phyloP scores from a whole-genome alignment of 2,329 filamentous ascomycete genomes.

The Colletotrichum sidae region DNA sequence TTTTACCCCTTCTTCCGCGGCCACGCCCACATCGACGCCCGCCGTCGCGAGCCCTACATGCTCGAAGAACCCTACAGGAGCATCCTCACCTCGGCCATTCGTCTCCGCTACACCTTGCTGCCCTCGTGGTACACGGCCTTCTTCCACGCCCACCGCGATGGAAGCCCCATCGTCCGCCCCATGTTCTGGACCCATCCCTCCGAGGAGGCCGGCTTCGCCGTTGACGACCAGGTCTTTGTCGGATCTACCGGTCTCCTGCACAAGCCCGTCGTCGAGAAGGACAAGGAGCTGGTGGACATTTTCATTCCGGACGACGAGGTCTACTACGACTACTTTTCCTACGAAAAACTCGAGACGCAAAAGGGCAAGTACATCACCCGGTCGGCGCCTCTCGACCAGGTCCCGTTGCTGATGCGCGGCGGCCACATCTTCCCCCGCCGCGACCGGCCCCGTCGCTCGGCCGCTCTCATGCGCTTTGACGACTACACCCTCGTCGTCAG shows the following conservation, averaged over 20 bases:
- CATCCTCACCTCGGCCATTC: constrained; percentile 88
- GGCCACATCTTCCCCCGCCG: constrained; percentile 93
- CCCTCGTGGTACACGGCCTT: constrained; percentile 98
- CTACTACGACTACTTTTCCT: constrained; percentile 97
- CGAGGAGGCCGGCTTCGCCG: constrained; percentile 85
- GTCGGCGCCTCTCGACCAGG: constrained; percentile 83
- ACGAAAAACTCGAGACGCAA: constrained; percentile 75
- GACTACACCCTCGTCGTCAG: constrained; percentile 92
- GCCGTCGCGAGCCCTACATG: constrained; percentile 93
- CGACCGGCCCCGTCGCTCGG: constrained; percentile 87
- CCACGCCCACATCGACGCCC: constrained; percentile 96
- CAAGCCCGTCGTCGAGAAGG: constrained; percentile 88
- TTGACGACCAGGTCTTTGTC: constrained; percentile 95
- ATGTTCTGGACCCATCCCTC: constrained; percentile 93
- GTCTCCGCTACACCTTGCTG: constrained; percentile 88
- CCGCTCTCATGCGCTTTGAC: constrained; percentile 90
- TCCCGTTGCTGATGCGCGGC: constrained; percentile 91
- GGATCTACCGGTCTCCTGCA: constrained; percentile 90
- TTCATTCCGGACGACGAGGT: constrained; percentile 90
- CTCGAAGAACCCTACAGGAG: constrained; percentile 84
- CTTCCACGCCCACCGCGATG: constrained; percentile 84
- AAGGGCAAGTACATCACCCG: constrained; percentile 78
- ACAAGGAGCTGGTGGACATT: constrained; percentile 77
- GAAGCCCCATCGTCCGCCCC: constrained; percentile 88
- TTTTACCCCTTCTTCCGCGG: constrained; percentile 99